Conservation (phyloP, 495 filamentous ascomycete species). For the Penicillium longicatenatum region DNA sequence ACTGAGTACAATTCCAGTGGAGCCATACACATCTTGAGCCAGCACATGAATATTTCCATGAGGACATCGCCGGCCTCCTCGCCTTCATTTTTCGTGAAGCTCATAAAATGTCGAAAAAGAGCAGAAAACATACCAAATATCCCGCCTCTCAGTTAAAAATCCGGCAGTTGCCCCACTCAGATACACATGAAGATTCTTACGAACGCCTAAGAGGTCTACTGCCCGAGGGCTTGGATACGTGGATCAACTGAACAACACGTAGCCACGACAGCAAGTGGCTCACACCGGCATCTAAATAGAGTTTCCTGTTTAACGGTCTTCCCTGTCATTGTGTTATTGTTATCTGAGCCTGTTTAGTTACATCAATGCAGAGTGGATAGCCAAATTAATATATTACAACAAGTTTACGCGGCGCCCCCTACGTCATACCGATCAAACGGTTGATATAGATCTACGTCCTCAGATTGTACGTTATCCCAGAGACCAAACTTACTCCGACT, state of each 20-base stretch:
- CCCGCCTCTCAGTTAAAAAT: background rate
- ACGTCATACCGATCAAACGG: constrained; percentile 17
- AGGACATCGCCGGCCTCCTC: constrained; percentile 7
- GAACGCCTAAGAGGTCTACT: background rate
- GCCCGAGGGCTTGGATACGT: constrained; percentile 5
- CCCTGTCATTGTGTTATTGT: background rate
- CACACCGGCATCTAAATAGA: background rate
- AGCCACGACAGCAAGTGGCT: background rate
- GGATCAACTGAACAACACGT: constrained; percentile 4
- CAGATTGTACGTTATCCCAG: background rate
- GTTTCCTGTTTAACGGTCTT: background rate
- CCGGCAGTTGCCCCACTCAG: background rate
- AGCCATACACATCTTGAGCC: constrained; percentile 1
- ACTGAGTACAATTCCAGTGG: constrained; percentile 7
- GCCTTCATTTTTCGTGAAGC: constrained; percentile 9
- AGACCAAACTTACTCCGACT: background rate
- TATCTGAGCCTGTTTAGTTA: constrained; percentile 1
- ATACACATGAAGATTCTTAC: background rate
- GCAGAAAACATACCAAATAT: background rate
- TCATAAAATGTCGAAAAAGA: background rate
- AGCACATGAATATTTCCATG: background rate
- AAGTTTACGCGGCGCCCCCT: constrained; percentile 25
- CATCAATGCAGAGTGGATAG: background rate
- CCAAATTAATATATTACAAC: constrained; percentile 24
- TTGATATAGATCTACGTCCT: constrained; percentile 19